Evolutionary conservation across 768 basidiomycete genomes (phyloP), one percentile per base, ranked within the genome.

Genomic region (Clavaria fumosa): DNA sequence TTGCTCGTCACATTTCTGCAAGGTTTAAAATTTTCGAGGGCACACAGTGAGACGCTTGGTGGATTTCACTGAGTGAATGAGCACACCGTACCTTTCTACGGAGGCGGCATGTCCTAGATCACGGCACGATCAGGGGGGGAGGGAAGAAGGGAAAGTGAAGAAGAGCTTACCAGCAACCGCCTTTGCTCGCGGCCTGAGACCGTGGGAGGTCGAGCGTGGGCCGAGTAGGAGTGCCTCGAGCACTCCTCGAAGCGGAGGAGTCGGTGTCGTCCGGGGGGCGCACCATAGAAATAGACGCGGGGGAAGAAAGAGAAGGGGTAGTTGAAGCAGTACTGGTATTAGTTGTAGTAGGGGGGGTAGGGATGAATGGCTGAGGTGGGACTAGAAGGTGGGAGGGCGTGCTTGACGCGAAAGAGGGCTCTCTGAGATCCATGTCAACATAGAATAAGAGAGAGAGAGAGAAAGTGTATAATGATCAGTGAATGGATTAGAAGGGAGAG

Each of bases 1-100:
- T 46, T 82, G 75, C 50, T 88, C 83, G 54, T 88, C 83, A 55
- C 83, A 88, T 80, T 88, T 88, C 82, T 86, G 53, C 24, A 18
- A 20, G 15, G n/a, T n/a, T 19, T 33, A 37, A 40, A 37, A 33
- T 19, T 10, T 20, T 5, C 20, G 14, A 9, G 5, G 34, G 15
- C 12, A 5, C 18, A 27, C 11, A 6, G 27, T 19, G 15, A 21
- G 4, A 7, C 4, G 31, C 14, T 22, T 14, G 9, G 22, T 17
- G 40, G 31, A 26, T 30, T 32, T 28, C 26, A 28, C 14, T 14
- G 26, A 28, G 9, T 9, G 14, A 14, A 28, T 28, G 53, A n/a
- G n/a, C n/a, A n/a, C n/a, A n/a, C n/a, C 67, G 43, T 48, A 84
- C 82, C 66, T 85, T 86, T 61, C 83, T 68, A 44, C 83, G 72